Evolutionary conservation across 331 rosid genomes (phyloP), one percentile per base, ranked within the genome.

Genomic region (Telfairia occidentalis): DNA sequence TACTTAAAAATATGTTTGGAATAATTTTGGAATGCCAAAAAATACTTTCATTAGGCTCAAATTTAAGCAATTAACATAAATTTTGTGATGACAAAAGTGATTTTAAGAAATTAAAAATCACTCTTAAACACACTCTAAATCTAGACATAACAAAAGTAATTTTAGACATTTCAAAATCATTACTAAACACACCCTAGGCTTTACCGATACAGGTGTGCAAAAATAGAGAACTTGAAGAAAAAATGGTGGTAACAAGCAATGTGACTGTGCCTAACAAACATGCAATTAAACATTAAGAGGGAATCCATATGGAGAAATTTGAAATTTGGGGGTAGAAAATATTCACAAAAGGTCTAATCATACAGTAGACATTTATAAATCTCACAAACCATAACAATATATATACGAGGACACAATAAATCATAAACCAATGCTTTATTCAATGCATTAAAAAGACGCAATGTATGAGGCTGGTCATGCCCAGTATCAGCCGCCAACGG

Each of bases 391-490:
- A 77, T 71, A 57, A 65, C 32, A 37, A 35, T 35, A 19, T 84
- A 78, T 74, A 70, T 55, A 79, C 23, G 35, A 58, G 37, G 77
- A 78, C 73, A 84, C 63, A 75, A 78, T 64, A 71, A 76, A 72
- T 49, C 63, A 73, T 26, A 85, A 83, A 84, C 81, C 76, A 77
- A 83, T 70, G 81, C 16, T 86, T 89, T 92, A 90, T 89, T 93
- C 92, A 78, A 84, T 93, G 97, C 94, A 89, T 87, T 84, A 77
- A 90, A 90, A 92, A 90, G 87, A 89, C 90, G 90, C 92, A 87
- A 85, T 87, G 87, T 49, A 32, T 38, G 72, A 64, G 73, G 73
- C 60, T 49, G 76, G 76, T 71, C 76, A 43, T 46, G 75, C 29
- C 29, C 75, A 3, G 40, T 7, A 48, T 46, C 9, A n/a, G 12